These are phyloP conservation scores for Bruguiera gymnorhiza DNA, from an alignment of 345 rosid genomes.

Conservation along the genomic window DNA sequence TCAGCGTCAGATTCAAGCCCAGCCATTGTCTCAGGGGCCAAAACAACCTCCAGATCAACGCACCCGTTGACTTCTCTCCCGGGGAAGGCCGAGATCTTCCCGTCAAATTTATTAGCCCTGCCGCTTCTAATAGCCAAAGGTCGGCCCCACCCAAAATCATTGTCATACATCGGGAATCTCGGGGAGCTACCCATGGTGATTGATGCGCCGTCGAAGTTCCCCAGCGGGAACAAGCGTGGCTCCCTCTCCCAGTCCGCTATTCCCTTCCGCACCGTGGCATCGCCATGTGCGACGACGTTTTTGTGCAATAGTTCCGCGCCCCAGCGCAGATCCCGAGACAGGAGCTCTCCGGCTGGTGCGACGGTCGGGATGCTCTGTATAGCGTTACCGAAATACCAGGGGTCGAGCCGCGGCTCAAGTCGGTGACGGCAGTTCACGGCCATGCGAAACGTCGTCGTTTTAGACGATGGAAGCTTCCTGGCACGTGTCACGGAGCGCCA, in stretches of 20 bases:
- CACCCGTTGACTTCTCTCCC: slow-evolving; percentile 76
- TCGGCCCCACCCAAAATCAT: slow-evolving; percentile 95
- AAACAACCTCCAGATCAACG: slow-evolving; percentile 85
- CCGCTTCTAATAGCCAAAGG: slow-evolving; percentile 94
- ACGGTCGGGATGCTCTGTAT: slow-evolving; percentile 90
- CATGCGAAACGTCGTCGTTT: slow-evolving; percentile 85
- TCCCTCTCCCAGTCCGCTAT: slow-evolving; percentile 67
- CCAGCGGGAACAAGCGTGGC: slow-evolving; percentile 85
- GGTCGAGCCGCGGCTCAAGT: slow-evolving; percentile 62
- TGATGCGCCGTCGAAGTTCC: slow-evolving; percentile 91
- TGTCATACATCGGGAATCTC: slow-evolving; percentile 91
- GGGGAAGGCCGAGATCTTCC: slow-evolving; percentile 89
- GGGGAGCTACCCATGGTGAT: slow-evolving; percentile 99
- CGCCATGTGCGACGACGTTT: slow-evolving; percentile 75
- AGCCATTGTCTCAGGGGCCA: slow-evolving; percentile 69
- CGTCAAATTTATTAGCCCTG: slow-evolving; percentile 88
- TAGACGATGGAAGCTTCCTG: slow-evolving; percentile 49
- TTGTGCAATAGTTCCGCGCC: slow-evolving; percentile 57
- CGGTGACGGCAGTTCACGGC: slow-evolving; percentile 94
- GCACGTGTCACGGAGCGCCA: slow-evolving; percentile 90
- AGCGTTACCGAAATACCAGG: slow-evolving; percentile 86
- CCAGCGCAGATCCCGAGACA: slow-evolving; percentile 62
- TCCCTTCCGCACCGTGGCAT: slow-evolving; percentile 62
- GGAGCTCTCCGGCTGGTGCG: slow-evolving; percentile 48
- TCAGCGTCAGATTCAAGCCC: slow-evolving; percentile 63